Evolutionary conservation across 208 protist genomes (phyloP), one percentile per base, ranked within the genome.

Genomic region (Vickermania spadyakhi): DNA sequence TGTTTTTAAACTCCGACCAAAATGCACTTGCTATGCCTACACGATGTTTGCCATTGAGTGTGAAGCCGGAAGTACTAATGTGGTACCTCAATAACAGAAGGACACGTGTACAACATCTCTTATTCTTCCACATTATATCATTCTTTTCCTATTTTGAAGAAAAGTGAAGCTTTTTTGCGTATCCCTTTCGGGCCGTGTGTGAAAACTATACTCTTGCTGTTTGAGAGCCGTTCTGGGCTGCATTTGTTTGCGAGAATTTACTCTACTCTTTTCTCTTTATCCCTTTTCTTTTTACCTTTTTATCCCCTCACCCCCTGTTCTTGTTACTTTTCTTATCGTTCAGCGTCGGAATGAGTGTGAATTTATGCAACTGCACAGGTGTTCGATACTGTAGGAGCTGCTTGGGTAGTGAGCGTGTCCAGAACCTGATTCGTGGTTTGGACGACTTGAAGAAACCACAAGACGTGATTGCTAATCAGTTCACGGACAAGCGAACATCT

Each of bases 391-490:
- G 36, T 18, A 18, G 11, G 7, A 45, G 18, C 11, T 45, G 36
- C 36, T 7, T 45, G 18, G 36, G 18, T 7, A 45, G 36, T 45
- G 36, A 45, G 36, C 36, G 36, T 18, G 36, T 45, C 18, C 36
- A 45, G 36, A 7, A 18, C 18, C 7, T 45, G 7, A 45, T 45
- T 18, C 7, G 36, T n/a, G 36, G 36, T 7, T n/a, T 7, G 11
- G 36, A n/a, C 11, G 11, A 7, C 36, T n/a, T 45, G 36, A 7
- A 28, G 0, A 56, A 50, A 18, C 3, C 53, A 27, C 28, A 45
- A 65, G 65, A 67, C 52, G 67, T 64, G 4, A 49, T 77, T 62
- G 26, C 31, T 21, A 7, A 62, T 31, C 64, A 76, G 31, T 67
- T 66, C 60, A 50, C 57, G 28, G 29, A 31, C 1, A 41, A 60